phyloP scores from a whole-genome alignment of 495 filamentous ascomycete species.

The Hyphodiscus hymeniophilus region DNA sequence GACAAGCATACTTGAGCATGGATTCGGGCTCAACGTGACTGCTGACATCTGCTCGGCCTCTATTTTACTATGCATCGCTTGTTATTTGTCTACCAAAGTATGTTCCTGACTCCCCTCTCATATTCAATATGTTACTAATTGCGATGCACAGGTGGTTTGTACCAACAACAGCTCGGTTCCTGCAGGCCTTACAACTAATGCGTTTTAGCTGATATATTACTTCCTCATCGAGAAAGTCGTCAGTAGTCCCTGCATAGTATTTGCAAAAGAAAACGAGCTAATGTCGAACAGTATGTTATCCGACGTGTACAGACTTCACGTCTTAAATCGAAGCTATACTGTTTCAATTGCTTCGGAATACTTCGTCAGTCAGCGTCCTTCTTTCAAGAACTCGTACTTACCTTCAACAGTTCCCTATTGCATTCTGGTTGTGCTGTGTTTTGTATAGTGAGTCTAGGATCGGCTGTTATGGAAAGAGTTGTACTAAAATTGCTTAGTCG shows the following conservation, averaged over 20 bases:
- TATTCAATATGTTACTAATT: neutral
- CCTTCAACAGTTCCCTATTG: constrained; percentile 20
- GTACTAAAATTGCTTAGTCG: too few relatives aligned
- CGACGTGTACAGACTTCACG: constrained; percentile 31
- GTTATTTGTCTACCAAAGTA: constrained; percentile 44
- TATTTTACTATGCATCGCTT: constrained; percentile 37
- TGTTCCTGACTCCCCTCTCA: neutral
- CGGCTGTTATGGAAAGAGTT: too few relatives aligned
- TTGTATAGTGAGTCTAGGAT: constrained; percentile 31
- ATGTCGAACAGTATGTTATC: constrained; percentile 34
- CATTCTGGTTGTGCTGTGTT: constrained; percentile 36
- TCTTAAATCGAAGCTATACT: constrained; percentile 38
- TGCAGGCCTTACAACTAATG: neutral
- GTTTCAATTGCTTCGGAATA: constrained; percentile 45
- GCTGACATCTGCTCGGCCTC: constrained; percentile 34
- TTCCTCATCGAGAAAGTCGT: constrained; percentile 47
- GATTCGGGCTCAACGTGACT: constrained; percentile 35
- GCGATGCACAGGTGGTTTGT: constrained; percentile 12
- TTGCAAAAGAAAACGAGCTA: constrained; percentile 2
- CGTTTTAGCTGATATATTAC: constrained; percentile 38
- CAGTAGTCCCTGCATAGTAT: constrained; percentile 9
- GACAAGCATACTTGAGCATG: constrained; percentile 38
- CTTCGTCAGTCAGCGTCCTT: constrained; percentile 26
- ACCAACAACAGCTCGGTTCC: neutral
- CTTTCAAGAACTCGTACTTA: neutral